phyloP scores from a whole-genome alignment of 495 filamentous ascomycete genomes.

The Trichoderma gamsii region DNA sequence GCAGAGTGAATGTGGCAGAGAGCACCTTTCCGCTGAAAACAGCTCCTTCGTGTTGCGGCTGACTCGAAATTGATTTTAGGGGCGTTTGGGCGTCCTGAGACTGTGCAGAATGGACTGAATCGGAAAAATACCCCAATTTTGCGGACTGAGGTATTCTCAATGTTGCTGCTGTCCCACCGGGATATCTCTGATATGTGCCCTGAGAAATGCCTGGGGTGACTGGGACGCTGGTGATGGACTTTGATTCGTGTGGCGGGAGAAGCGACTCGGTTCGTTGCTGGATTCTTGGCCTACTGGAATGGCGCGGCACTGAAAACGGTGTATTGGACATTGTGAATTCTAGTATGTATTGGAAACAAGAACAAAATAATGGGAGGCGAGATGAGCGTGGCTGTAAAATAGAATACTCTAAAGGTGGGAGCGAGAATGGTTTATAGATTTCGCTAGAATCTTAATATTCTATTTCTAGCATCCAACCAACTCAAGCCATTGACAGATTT shows the following conservation, averaged over 20 bases:
- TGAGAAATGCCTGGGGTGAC: background rate
- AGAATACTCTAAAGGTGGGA: too few relatives aligned
- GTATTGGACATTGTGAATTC: too few relatives aligned
- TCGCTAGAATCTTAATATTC: too few relatives aligned
- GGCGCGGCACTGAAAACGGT: too few relatives aligned
- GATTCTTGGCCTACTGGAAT: background rate
- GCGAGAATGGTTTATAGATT: too few relatives aligned
- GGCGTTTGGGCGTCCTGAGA: background rate
- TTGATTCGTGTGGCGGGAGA: background rate
- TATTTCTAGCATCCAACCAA: too few relatives aligned
- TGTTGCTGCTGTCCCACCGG: background rate
- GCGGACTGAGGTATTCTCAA: background rate
- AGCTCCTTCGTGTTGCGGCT: constrained; percentile 50
- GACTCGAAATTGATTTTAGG: background rate
- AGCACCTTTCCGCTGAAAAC: constrained; percentile 74
- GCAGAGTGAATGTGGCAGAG: constrained; percentile 81
- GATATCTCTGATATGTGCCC: background rate
- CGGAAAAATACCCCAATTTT: background rate
- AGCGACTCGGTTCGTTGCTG: background rate
- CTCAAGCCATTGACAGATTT: too few relatives aligned
- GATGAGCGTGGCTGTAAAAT: too few relatives aligned
- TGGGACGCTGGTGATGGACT: background rate
- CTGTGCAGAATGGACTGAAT: background rate
- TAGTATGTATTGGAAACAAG: too few relatives aligned
- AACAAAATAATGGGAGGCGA: too few relatives aligned